A percentile compares a stretch with the other conserved stretches of the same genome.
phyloP scores from a whole-genome alignment of 139 green algal species.

The Volvox reticuliferus region DNA sequence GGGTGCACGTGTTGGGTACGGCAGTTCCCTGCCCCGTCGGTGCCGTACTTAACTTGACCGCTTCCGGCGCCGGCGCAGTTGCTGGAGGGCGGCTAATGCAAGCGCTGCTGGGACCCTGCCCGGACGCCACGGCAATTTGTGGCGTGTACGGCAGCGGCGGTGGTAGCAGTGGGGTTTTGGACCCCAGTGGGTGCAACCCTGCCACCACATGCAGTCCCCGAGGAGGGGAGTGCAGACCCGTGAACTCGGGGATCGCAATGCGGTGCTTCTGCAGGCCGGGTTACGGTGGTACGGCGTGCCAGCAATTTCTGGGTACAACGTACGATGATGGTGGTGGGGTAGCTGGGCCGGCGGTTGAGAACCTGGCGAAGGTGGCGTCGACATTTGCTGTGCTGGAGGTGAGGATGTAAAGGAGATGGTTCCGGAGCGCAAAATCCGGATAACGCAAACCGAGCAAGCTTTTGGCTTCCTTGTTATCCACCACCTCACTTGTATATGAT shows the following conservation, averaged over 20 bases:
- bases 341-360: neutral
- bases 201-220: neutral
- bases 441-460: too few relatives aligned
- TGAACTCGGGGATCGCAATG: neutral
- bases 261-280: constrained; percentile 17
- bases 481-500: neutral
- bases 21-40: constrained; percentile 12
- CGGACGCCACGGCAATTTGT: neutral
- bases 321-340: neutral
- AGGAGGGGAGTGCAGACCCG: constrained; percentile 10
- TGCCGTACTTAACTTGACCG: neutral
- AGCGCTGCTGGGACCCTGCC: constrained; percentile 25
- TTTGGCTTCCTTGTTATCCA: neutral
- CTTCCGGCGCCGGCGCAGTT: neutral
- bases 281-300: neutral
- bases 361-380: constrained; percentile 9
- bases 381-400: constrained; percentile 7
- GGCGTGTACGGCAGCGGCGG: neutral
- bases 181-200: neutral
- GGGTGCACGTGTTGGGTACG: neutral
- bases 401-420: neutral
- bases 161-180: neutral
- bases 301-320: neutral
- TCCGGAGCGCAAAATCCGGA: too few relatives aligned
- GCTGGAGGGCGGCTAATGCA: neutral